phyloP scores from a whole-genome alignment of 2,329 filamentous ascomycete genomes.

The Aspergillus intermedius region DNA sequence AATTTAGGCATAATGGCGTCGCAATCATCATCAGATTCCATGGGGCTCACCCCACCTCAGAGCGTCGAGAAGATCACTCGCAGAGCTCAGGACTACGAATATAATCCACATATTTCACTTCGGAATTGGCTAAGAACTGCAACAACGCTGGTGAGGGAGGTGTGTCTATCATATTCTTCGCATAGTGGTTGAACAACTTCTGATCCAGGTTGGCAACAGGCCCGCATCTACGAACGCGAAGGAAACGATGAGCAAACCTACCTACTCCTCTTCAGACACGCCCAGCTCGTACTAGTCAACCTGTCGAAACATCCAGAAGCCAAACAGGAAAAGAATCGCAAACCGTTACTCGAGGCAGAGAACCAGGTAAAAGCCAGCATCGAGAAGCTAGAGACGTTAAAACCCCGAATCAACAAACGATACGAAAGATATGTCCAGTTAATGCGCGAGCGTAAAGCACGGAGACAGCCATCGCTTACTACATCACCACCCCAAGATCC shows the following conservation, averaged over 20 bases:
- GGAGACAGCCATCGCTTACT: conserved; percentile 22
- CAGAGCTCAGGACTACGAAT: conserved; percentile 73
- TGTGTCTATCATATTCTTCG: conserved; percentile 34
- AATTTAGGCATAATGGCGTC: conserved; percentile 13
- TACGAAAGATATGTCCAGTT: conserved; percentile 62
- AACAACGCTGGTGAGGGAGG: conserved; percentile 72
- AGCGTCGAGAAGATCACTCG: conserved; percentile 70
- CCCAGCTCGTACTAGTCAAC: conserved; percentile 70
- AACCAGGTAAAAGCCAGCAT: conserved; percentile 60
- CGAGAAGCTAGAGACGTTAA: conserved; percentile 67
- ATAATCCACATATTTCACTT: conserved; percentile 68
- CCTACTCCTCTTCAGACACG: conserved; percentile 83
- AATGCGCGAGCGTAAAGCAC: conserved; percentile 40
- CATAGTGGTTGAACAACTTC: background rate
- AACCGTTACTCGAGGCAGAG: conserved; percentile 50
- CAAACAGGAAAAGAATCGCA: conserved; percentile 55
- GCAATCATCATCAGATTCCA: conserved; percentile 12
- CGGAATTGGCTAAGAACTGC: conserved; percentile 78
- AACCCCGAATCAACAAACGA: conserved; percentile 66
- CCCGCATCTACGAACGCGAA: conserved; percentile 75
- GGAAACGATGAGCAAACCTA: conserved; percentile 84
- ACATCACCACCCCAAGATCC: conserved; percentile 8
- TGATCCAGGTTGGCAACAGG: conserved; percentile 45
- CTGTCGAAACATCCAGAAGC: conserved; percentile 71
- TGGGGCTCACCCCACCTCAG: conserved; percentile 48